phyloP scores from a whole-genome alignment of 2,329 filamentous ascomycete species.

The Exophiala aquamarina region DNA sequence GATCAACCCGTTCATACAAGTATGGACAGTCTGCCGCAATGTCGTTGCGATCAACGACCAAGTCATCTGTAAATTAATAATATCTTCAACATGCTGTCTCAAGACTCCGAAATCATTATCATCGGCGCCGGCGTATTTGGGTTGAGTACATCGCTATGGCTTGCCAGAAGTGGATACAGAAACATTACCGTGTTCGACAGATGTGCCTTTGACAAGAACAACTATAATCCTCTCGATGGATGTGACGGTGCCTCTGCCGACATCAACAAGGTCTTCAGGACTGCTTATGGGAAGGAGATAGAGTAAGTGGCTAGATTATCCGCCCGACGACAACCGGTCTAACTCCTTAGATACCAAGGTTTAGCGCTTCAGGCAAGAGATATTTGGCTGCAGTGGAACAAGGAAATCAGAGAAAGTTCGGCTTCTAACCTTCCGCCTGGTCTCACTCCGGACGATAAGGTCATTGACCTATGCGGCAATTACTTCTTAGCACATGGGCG shows the following conservation, averaged over 20 bases:
- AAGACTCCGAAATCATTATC: slow-evolving; percentile 44
- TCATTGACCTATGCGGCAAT: slow-evolving; percentile 51
- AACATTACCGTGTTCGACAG: slow-evolving; percentile 61
- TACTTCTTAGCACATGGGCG: slow-evolving; percentile 47
- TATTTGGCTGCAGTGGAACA: slow-evolving; percentile 32
- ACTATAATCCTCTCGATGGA: slow-evolving; percentile 23
- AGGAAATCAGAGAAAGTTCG: slow-evolving; percentile 17
- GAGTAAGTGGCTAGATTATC: not conserved
- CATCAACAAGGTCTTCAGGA: slow-evolving; percentile 71
- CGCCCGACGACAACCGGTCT: not conserved
- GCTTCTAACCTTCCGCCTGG: slow-evolving; percentile 24
- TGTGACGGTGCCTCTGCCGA: slow-evolving; percentile 65
- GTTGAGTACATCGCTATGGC: slow-evolving; percentile 56
- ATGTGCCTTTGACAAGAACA: slow-evolving; percentile 38
- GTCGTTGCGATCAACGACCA: no score
- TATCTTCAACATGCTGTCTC: not conserved
- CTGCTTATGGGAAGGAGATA: slow-evolving; percentile 61
- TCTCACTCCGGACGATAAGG: slow-evolving; percentile 35
- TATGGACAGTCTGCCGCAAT: no score
- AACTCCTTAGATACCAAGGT: slow-evolving; percentile 22
- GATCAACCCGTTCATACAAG: no score
- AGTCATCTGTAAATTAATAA: not conserved
- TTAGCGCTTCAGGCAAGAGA: slow-evolving; percentile 32
- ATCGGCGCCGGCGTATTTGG: slow-evolving; percentile 67
- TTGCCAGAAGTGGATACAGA: slow-evolving; percentile 32